These are phyloP conservation scores for Komagataella kurtzmanii DNA, from an alignment of 805 yeast species.

Conservation along the genomic window DNA sequence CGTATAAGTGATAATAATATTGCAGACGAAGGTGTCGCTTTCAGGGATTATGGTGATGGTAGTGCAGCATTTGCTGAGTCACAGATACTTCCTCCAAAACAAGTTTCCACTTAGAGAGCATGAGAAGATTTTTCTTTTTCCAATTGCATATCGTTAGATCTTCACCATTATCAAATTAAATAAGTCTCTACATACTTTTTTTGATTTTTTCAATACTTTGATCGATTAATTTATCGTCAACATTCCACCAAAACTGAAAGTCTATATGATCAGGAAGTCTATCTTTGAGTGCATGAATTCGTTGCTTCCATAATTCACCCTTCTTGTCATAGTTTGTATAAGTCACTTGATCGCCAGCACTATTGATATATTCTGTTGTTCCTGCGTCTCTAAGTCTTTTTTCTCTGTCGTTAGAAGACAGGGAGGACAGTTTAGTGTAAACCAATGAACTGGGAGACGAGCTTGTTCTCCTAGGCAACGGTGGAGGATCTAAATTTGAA, in stretches of 20 bases:
- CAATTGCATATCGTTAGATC: not conserved
- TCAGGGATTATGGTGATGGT: constrained; percentile 68
- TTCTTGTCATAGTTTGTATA: constrained; percentile 24
- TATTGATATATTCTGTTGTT: not conserved
- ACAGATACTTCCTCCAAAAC: constrained; percentile 2
- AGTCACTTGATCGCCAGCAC: not conserved
- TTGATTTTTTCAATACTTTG: not conserved
- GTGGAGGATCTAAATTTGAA: not conserved
- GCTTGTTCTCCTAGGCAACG: not conserved
- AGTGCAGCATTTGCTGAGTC: constrained; percentile 20
- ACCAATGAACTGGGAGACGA: not conserved
- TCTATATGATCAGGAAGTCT: constrained; percentile 24
- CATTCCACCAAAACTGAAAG: constrained; percentile 29
- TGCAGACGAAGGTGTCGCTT: not conserved
- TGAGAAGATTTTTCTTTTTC: not conserved
- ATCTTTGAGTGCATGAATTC: constrained; percentile 23
- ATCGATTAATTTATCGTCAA: constrained; percentile 14
- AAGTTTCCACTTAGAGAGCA: not conserved
- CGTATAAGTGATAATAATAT: constrained; percentile 32
- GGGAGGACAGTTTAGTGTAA: not conserved
- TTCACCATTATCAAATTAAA: not conserved
- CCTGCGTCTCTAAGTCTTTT: not conserved
- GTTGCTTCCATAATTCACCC: constrained; percentile 41
- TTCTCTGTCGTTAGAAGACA: not conserved
- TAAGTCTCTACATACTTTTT: constrained; percentile 6